A percentile compares a stretch with the other conserved stretches of the same genome.
phyloP scores from a whole-genome alignment of 768 basidiomycete genomes.

The Termitomyces sp. region DNA sequence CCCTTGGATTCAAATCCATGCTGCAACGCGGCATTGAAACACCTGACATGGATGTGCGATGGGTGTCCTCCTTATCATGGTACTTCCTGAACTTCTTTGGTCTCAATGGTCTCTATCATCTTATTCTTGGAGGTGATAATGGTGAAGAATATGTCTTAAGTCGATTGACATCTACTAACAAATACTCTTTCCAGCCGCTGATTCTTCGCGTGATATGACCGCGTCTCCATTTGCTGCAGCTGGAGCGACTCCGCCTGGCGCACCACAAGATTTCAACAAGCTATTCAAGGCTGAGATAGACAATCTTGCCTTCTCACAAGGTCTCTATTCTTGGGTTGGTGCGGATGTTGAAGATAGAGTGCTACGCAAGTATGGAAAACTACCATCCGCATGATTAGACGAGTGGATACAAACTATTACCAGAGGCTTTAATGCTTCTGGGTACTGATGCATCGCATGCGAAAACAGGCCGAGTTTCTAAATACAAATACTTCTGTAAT shows the following conservation, averaged over 20 bases:
- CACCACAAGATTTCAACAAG: slow-evolving; percentile 84
- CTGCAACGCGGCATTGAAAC: slow-evolving; percentile 95
- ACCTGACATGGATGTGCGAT: slow-evolving; percentile 95
- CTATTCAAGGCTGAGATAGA: slow-evolving; percentile 89
- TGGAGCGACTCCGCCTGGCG: slow-evolving; percentile 44
- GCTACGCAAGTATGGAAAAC: slow-evolving; percentile 72
- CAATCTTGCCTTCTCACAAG: slow-evolving; percentile 89
- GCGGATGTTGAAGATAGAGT: slow-evolving; percentile 78
- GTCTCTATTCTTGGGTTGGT: slow-evolving; percentile 80
- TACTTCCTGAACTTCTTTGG: slow-evolving; percentile 99
- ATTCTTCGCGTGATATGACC: slow-evolving; percentile 72
- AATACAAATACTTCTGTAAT: background rate
- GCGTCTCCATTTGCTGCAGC: slow-evolving; percentile 63
- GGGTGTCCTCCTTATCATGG: slow-evolving; percentile 99
- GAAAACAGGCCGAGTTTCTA: background rate
- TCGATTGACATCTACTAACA: slow-evolving; percentile 2
- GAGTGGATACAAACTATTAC: background rate
- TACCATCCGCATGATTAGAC: slow-evolving; percentile 31
- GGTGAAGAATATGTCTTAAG: slow-evolving; percentile 43
- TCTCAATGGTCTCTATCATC: slow-evolving; percentile 90
- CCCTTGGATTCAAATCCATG: slow-evolving; percentile 97
- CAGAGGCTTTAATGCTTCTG: background rate
- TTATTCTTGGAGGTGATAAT: slow-evolving; percentile 88
- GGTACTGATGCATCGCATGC: background rate
- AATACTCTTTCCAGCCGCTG: slow-evolving; percentile 54